Percentiles rank a stretch among this genome's conserved stretches.
Evolutionary conservation across 1,139 yeast genomes (phyloP).

Genomic region (Kodamaea fungicola): DNA sequence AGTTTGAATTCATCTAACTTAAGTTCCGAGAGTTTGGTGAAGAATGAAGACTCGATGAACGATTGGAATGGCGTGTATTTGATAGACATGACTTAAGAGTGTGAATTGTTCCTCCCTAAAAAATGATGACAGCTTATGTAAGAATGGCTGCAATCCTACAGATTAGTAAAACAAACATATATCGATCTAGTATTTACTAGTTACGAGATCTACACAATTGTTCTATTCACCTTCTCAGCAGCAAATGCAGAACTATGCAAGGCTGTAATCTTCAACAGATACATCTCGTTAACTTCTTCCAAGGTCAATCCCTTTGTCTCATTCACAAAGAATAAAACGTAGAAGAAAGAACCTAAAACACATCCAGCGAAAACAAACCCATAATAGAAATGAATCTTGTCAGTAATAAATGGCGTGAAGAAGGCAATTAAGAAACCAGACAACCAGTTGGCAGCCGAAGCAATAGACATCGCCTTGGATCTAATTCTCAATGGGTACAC

Average conservation of each 20-base stretch:
- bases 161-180: too few relatives aligned
- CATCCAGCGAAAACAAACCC: constrained; percentile 79
- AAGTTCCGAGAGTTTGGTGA: constrained; percentile 62
- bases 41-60: constrained; percentile 82
- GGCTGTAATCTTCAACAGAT: constrained; percentile 40
- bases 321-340: constrained; percentile 64
- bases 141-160: too few relatives aligned
- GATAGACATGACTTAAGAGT: too few relatives aligned
- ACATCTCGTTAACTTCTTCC: constrained; percentile 72
- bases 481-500: constrained; percentile 76
- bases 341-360: constrained; percentile 53
- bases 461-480: constrained; percentile 75
- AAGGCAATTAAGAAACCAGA: constrained; percentile 76
- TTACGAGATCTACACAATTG: constrained; percentile 9
- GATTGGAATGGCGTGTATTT: constrained; percentile 58
- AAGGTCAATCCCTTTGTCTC: constrained; percentile 73
- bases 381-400: constrained; percentile 51
- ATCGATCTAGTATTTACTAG: too few relatives aligned
- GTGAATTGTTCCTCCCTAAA: too few relatives aligned
- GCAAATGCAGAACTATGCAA: constrained; percentile 21
- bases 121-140: too few relatives aligned
- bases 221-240: too few relatives aligned
- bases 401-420: constrained; percentile 68
- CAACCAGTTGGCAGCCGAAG: constrained; percentile 75
- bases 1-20: constrained; percentile 68